Percentiles rank a stretch among this genome's conserved stretches.
Evolutionary conservation across 305 asterid genomes (phyloP).

Genomic region (Vinca major): DNA sequence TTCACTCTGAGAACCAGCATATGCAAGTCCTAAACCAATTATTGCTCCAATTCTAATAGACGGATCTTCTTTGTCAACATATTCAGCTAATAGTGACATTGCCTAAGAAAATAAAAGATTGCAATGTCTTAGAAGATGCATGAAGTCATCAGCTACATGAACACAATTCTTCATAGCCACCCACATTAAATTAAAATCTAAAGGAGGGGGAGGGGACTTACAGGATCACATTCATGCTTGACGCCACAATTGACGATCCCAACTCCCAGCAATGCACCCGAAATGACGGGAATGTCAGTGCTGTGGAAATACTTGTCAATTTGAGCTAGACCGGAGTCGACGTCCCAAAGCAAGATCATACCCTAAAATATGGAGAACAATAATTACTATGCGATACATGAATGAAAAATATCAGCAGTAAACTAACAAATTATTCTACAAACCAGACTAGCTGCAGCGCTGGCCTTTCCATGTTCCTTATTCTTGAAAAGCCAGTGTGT

Average conservation of each 20-base stretch:
- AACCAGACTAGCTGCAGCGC: constrained; percentile 99
- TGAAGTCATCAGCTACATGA: not conserved
- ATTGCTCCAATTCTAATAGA: constrained; percentile 87
- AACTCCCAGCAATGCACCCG: constrained; percentile 91
- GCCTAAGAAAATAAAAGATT: constrained; percentile 45
- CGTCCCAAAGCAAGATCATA: constrained; percentile 97
- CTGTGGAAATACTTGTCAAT: constrained; percentile 93
- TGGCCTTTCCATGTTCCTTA: constrained; percentile 91
- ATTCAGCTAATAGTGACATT: constrained; percentile 74
- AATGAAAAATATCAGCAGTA: not conserved
- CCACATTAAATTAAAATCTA: not conserved
- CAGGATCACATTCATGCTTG: constrained; percentile 92
- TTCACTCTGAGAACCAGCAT: constrained; percentile 88
- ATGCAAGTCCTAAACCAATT: constrained; percentile 97
- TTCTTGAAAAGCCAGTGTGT: constrained; percentile 94
- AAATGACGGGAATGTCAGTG: constrained; percentile 66
- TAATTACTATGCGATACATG: constrained; percentile 12
- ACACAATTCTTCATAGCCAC: not conserved
- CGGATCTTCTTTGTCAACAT: constrained; percentile 71
- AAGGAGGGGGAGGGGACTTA: constrained; percentile 26
- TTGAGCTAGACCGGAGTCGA: constrained; percentile 95
- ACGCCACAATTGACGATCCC: constrained; percentile 86
- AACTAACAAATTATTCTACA: constrained; percentile 13
- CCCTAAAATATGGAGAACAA: constrained; percentile 48
- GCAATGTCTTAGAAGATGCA: not conserved